These are phyloP conservation scores for Centaurea solstitialis DNA, from an alignment of 129 eudicot genomes.

Conservation along the genomic window DNA sequence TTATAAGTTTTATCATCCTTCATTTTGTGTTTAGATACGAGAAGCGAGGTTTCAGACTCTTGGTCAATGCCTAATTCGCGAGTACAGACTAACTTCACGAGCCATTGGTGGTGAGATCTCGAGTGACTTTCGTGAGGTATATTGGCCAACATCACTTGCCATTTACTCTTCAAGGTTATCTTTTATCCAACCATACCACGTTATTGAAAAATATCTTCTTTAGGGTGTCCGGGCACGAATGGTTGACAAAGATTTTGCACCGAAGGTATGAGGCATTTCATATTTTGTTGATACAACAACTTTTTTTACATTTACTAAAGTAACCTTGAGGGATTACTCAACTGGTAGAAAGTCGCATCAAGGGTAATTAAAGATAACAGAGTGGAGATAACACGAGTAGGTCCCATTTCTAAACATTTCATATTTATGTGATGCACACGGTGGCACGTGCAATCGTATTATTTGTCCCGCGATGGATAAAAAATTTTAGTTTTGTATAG, in stretches of 20 bases:
- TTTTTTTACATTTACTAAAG: too few relatives aligned
- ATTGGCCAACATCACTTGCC: not conserved
- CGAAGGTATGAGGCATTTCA: constrained; percentile 55
- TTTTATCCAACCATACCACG: not conserved
- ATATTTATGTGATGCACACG: too few relatives aligned
- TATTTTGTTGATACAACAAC: not conserved
- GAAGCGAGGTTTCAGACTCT: constrained; percentile 85
- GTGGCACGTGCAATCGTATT: too few relatives aligned
- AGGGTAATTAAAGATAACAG: not conserved
- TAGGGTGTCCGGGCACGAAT: constrained; percentile 87
- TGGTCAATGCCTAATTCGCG: constrained; percentile 78
- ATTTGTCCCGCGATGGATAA: too few relatives aligned
- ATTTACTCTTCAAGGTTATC: not conserved
- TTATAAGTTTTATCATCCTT: not conserved
- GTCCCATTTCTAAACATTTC: too few relatives aligned
- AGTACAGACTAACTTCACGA: constrained; percentile 71
- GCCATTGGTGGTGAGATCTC: constrained; percentile 54
- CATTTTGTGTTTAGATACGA: constrained; percentile 51
- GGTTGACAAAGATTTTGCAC: constrained; percentile 79
- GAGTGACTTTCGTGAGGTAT: constrained; percentile 69
- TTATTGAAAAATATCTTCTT: not conserved
- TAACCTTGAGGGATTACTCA: too few relatives aligned
- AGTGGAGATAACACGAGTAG: not conserved
- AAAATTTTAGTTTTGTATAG: too few relatives aligned
- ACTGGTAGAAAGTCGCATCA: too few relatives aligned